Evolutionary conservation across 169 alveolate genomes (phyloP), one percentile per base, ranked within the genome.

Genomic region (Eimeria sp.): DNA sequence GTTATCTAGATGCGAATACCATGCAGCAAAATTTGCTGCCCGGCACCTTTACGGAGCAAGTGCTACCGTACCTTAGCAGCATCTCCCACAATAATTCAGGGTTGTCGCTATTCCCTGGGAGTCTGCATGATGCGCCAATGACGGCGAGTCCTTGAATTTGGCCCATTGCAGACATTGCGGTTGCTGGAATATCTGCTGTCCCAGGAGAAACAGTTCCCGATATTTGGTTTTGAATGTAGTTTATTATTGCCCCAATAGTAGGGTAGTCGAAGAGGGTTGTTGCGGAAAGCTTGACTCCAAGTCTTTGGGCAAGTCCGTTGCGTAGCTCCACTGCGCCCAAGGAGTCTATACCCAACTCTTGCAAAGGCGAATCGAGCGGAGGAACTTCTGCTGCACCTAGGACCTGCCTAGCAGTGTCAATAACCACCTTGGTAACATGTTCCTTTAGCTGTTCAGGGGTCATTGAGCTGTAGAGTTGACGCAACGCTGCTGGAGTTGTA

Each of bases 311-410:
- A 66, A 97, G 87, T 71, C 97, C 90, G 91, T 97, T 97, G 16
- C 98, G 97, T 82, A 97, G 91, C 93, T 97, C 98, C 58, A 97
- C 97, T 0, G 98, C 98, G 18, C 98, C 97, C 68, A 97, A 78
- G 33, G 98, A 97, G 82, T 97, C 98, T 25, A 97, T 90, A 25
- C 98, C 98, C 20, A 97, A 52, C 43, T 97, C 98, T 83, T 72
- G 97, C 77, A 97, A 49, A 0, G 98, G 97, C 14, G 95, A 40
- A 62, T 91, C 96, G 18, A 87, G 60, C 27, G 77, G 80, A 33
- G 95, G 97, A 37, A 71, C 80, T 40, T 89, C 94, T 33, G 83
- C 56, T 33, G 95, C 62, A 3, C 97, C 97, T 3, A 72, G 66
- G 23, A 88, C 97, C 54, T 64, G 88, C 85, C 85, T 85, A 33